These are phyloP conservation scores for Kuraishia borneana DNA, from an alignment of 805 yeast species.

Conservation along the genomic window DNA sequence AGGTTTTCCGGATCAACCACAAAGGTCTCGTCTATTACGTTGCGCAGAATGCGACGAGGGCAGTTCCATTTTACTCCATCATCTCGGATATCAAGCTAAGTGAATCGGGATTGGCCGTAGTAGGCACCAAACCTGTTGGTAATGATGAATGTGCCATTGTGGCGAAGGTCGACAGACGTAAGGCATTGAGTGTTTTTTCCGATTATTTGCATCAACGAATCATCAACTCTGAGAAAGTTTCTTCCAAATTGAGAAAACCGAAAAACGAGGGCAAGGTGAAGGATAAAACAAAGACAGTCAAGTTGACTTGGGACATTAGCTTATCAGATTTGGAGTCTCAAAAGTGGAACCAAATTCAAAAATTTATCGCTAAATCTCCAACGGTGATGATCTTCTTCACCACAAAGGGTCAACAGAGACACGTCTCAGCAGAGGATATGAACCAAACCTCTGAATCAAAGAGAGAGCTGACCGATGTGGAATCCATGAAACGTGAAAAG, in stretches of 20 bases:
- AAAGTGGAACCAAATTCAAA: background rate
- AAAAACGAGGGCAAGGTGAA: background rate
- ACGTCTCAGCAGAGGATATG: background rate
- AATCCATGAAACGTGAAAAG: background rate
- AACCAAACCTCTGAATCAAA: background rate
- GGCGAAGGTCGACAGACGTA: background rate
- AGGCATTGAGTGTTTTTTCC: background rate
- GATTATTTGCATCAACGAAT: background rate
- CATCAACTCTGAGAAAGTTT: background rate
- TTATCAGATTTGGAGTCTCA: background rate
- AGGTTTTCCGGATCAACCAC: conserved; percentile 3
- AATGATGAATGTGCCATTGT: background rate
- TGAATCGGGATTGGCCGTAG: background rate
- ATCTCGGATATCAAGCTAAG: background rate
- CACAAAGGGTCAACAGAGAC: background rate
- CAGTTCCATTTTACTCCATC: background rate
- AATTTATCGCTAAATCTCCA: background rate
- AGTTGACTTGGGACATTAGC: background rate
- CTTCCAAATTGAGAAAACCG: background rate
- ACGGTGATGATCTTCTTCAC: background rate
- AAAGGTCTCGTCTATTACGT: background rate
- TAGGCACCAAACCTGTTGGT: background rate
- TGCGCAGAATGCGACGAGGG: background rate
- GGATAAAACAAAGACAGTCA: background rate
- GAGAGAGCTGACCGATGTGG: background rate